Evolutionary conservation across 768 basidiomycete genomes (phyloP).

Genomic region (Neoboletus brunneissimus): DNA sequence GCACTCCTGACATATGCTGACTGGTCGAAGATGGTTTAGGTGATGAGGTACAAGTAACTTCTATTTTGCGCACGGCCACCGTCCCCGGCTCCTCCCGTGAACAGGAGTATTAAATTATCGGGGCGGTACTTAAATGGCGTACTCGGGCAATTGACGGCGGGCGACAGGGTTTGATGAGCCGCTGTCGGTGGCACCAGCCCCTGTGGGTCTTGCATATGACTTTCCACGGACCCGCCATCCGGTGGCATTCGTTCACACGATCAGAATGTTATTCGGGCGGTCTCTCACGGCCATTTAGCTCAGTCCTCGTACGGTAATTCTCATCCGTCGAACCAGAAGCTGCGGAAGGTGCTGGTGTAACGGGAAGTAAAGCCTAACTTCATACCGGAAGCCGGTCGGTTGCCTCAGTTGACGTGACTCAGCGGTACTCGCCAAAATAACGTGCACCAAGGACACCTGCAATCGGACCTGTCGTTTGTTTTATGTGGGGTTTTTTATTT

Average conservation of each 20-base stretch:
- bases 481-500: not conserved
- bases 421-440: conserved; percentile 10
- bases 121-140: too few relatives aligned
- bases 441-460: conserved; percentile 20
- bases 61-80: too few relatives aligned
- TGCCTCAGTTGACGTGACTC: not conserved
- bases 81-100: not conserved
- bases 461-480: conserved; percentile 25
- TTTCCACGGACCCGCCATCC: not conserved
- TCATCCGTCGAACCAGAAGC: not conserved
- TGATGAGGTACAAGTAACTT: too few relatives aligned
- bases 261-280: not conserved
- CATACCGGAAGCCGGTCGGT: not conserved
- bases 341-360: not conserved
- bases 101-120: not conserved
- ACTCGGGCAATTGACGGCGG: too few relatives aligned
- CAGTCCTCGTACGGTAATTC: not conserved
- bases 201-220: not conserved
- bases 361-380: not conserved
- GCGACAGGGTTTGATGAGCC: too few relatives aligned
- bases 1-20: not conserved
- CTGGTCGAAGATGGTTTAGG: too few relatives aligned
- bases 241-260: not conserved
- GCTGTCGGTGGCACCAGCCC: too few relatives aligned
- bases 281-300: not conserved